Evolutionary conservation across 257 asterid genomes (phyloP), one percentile per base, ranked within the genome.

Genomic region (Ilex aquifolium): DNA sequence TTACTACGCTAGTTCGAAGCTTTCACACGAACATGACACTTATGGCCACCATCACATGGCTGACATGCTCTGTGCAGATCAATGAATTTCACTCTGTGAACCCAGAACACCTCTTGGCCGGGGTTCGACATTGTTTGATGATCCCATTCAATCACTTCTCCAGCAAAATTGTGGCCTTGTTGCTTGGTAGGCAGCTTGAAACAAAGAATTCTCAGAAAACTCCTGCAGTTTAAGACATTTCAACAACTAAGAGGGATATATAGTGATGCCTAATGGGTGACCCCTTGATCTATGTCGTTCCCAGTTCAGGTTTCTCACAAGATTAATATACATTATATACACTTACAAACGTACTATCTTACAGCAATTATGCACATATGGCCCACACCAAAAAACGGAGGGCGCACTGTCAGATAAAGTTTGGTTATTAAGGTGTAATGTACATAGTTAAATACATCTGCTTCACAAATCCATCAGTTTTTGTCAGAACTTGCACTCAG

Each of bases 171-270:
- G 64, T 58, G 32, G 57, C 53, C 56, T 52, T 60, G 44, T 69
- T 61, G 79, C 82, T 67, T 71, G 64, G 70, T 44, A 59, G 73
- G 70, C 78, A 69, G 80, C 69, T 66, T 66, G 68, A 72, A 77
- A 65, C 31, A 36, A 77, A 67, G 68, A 76, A 67, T 69, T 75
- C 69, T 60, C 70, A 32, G 60, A 10, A 73, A 70, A 63, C 71
- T 62, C 78, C 82, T 73, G 83, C 60, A 69, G 31, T 48, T 49
- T n/a, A 8, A 58, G 49, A 67, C 39, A 67, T 3, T 3, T 21
- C 13, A 30, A 11, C 48, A 59, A 71, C 10, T 14, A 46, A 46
- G 52, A 46, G 4, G 13, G 14, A 46, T 11, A 46, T 10, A 46
- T 46, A 46, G 52, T 14, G 52, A 21, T 21, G 27, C 27, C 27